Conservation (phyloP, 139 green algal genomes). For the Limnomonas spitsbergensis region DNA sequence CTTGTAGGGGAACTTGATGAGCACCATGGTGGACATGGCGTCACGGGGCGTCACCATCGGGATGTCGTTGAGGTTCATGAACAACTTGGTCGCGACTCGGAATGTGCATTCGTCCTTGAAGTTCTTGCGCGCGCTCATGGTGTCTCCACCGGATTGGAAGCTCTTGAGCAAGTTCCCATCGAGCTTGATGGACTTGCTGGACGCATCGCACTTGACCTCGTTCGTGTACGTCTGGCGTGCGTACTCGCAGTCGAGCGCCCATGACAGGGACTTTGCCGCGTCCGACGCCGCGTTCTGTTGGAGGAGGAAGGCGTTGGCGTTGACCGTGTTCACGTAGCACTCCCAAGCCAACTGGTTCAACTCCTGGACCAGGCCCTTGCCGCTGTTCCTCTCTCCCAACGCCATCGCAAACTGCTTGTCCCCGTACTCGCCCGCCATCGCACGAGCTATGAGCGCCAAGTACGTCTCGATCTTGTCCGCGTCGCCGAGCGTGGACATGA, state of each 20-base stretch:
- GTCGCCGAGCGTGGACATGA: not conserved
- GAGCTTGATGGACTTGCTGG: not conserved
- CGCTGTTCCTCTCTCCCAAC: not conserved
- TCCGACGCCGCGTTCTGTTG: not conserved
- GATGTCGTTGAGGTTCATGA: constrained; percentile 14
- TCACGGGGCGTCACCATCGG: not conserved
- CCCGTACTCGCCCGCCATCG: not conserved
- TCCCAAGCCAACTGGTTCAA: not conserved
- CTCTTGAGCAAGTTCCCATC: not conserved
- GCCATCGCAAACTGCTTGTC: constrained; percentile 1
- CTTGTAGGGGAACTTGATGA: too few species aligned
- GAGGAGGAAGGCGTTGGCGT: not conserved
- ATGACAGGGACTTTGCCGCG: not conserved
- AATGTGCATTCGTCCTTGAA: not conserved
- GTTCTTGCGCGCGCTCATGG: not conserved
- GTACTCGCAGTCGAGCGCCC: not conserved
- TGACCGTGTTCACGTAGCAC: not conserved
- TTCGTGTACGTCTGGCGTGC: not conserved
- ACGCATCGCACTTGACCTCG: not conserved
- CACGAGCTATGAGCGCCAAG: not conserved
- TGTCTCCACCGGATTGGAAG: constrained; percentile 11
- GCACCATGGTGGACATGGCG: too few species aligned
- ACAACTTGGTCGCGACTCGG: not conserved
- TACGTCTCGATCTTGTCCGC: not conserved
- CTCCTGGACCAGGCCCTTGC: constrained; percentile 5